Conservation (phyloP, 192 early-diverging fungal genomes). For the Backusella circina region DNA sequence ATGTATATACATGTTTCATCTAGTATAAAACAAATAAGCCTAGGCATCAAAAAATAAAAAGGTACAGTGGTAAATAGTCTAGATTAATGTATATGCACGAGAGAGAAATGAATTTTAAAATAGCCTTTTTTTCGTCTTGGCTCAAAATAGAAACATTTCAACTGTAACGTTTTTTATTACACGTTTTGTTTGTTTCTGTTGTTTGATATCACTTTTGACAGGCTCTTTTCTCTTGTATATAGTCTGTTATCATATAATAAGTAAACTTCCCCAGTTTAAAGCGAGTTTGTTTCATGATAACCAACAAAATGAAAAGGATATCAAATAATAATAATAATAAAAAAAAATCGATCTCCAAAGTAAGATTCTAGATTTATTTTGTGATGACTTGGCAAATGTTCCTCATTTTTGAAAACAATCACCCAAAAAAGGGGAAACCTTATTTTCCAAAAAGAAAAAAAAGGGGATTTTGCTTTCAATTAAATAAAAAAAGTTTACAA, state of each 20-base stretch:
- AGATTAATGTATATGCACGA: no score
- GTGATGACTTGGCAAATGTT: not conserved
- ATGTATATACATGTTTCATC: not conserved
- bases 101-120: no score
- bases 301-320: no score
- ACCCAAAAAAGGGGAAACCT: not conserved
- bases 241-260: no score
- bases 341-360: not conserved
- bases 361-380: not conserved
- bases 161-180: not conserved
- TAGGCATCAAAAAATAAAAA: not conserved
- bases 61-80: not conserved
- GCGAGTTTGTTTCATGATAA: no score
- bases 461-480: not conserved
- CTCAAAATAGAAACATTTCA: not conserved
- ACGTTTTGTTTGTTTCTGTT: not conserved
- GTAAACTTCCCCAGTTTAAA: no score
- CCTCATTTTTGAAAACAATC: not conserved
- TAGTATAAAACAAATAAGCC: not conserved
- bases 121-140: not conserved
- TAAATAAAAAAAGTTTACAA: not conserved
- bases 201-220: no score
- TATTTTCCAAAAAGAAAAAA: not conserved
- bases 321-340: not conserved
- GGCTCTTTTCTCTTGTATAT: no score